These are phyloP conservation scores for Eucalyptus sp. DNA, from an alignment of 345 rosid genomes.

Conservation along the genomic window DNA sequence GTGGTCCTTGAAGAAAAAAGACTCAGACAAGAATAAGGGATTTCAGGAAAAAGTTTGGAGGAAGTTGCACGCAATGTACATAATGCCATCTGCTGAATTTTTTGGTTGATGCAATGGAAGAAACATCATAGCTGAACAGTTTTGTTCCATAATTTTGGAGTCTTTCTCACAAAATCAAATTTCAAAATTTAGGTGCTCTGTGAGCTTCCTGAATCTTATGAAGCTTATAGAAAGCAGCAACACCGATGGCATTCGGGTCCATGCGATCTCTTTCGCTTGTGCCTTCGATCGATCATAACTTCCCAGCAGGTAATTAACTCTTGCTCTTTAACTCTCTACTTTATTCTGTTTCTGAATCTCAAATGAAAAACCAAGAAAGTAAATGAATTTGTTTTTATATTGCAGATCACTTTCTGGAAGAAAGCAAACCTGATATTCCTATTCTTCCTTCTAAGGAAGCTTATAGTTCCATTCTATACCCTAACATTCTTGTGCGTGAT, in stretches of 20 bases:
- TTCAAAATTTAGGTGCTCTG: not conserved
- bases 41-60: not conserved
- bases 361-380: not conserved
- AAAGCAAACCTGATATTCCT: constrained; percentile 7
- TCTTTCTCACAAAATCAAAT: not conserved
- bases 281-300: constrained; percentile 1
- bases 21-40: not conserved
- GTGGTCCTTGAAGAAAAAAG: not conserved
- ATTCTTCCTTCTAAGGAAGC: constrained; percentile 9
- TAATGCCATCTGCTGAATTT: not conserved
- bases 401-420: constrained; percentile 8
- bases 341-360: not conserved
- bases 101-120: not conserved
- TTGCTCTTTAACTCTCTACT: not conserved
- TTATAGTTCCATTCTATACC: not conserved
- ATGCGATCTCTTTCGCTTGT: constrained; percentile 5
- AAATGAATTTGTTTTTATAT: not conserved
- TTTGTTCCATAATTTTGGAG: not conserved
- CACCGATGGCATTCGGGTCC: constrained; percentile 11
- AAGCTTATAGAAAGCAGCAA: constrained; percentile 8
- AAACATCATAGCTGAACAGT: not conserved
- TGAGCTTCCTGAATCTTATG: constrained; percentile 6
- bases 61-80: not conserved
- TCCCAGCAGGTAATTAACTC: not conserved
- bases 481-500: constrained; percentile 4